Evolutionary conservation across 2,329 filamentous ascomycete genomes (phyloP).

Genomic region (Ophiognomonia clavigignenti-juglandacearum): DNA sequence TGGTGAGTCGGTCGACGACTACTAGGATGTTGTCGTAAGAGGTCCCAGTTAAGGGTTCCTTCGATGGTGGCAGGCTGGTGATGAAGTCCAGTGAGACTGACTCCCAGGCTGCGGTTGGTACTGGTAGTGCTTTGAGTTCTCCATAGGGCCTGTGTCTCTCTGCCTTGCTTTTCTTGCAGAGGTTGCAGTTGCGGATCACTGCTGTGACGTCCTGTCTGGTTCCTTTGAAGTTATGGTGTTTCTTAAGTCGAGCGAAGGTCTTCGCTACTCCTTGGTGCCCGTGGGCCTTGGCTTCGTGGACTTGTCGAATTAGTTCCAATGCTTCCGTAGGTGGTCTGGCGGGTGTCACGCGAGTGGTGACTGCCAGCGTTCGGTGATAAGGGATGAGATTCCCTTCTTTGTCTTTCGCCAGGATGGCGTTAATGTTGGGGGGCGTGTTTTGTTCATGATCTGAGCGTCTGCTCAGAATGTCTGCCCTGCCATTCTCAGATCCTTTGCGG

Average conservation of each 20-base stretch:
- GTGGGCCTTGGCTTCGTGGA: neutral
- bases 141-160: neutral
- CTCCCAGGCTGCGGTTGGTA: neutral
- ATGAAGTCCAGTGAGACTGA: neutral
- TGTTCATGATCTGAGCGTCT: neutral
- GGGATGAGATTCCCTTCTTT: neutral
- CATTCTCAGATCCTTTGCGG: slow-evolving; percentile 15
- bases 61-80: neutral
- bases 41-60: neutral
- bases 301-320: neutral
- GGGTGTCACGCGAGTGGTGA: too few species aligned
- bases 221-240: too few species aligned
- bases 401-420: neutral
- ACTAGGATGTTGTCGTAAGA: neutral
- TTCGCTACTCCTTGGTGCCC: neutral
- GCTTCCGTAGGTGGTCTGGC: too few species aligned
- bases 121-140: neutral
- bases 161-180: neutral
- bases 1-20: neutral
- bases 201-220: too few species aligned
- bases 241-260: neutral
- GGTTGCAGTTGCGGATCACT: neutral
- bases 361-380: neutral
- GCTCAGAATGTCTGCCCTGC: slow-evolving; percentile 17
- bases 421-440: too few species aligned